Percentiles rank a stretch among this genome's conserved stretches.
phyloP scores from a whole-genome alignment of 2,329 filamentous ascomycete genomes.

The Plectosphaerella cucumerina region DNA sequence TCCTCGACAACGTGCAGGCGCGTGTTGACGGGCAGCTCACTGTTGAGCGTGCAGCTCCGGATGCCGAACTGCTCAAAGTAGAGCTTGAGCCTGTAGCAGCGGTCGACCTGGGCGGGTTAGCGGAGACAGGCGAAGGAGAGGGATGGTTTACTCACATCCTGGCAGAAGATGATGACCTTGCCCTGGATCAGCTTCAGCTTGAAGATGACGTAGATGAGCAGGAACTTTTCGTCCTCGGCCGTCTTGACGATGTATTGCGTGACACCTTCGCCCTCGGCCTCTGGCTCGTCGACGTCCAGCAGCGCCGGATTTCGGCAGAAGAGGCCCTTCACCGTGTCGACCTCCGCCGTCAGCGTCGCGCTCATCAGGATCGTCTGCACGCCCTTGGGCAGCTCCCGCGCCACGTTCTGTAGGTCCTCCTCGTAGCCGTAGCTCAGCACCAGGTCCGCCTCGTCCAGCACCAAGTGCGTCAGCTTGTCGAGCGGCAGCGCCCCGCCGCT shows the following conservation, averaged over 20 bases:
- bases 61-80: constrained; percentile 97
- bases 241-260: constrained; percentile 89
- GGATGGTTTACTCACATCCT: constrained; percentile 44
- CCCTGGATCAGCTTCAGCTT: constrained; percentile 92
- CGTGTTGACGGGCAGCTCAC: constrained; percentile 88
- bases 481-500: constrained; percentile 68
- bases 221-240: constrained; percentile 95
- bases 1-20: constrained; percentile 93
- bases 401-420: constrained; percentile 78
- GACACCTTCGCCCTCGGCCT: constrained; percentile 71
- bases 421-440: constrained; percentile 93
- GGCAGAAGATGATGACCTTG: constrained; percentile 71
- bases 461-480: constrained; percentile 67
- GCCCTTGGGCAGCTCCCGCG: constrained; percentile 74
- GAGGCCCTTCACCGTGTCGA: constrained; percentile 77
- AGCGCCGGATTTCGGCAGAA: constrained; percentile 80
- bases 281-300: constrained; percentile 77
- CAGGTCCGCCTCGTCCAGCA: constrained; percentile 92
- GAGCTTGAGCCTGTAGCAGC: constrained; percentile 86
- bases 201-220: constrained; percentile 90
- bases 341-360: constrained; percentile 83
- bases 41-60: constrained; percentile 88
- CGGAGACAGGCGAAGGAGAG: constrained; percentile 44
- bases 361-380: constrained; percentile 93
- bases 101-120: constrained; percentile 54